phyloP scores from a whole-genome alignment of 306 rosid species.

The Dalbergia cochinchinensis region DNA sequence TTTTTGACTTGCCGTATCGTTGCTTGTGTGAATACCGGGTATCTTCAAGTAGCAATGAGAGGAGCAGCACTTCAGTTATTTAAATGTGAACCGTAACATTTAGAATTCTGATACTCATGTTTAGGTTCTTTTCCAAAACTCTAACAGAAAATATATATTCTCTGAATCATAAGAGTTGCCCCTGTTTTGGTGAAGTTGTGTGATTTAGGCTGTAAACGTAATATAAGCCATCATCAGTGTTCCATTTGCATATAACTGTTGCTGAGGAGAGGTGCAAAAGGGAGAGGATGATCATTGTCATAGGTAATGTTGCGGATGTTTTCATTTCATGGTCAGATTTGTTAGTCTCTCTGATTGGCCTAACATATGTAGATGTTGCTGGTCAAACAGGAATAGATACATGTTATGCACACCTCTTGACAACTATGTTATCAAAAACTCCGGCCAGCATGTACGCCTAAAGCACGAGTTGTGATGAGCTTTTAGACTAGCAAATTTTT shows the following conservation, averaged over 20 bases:
- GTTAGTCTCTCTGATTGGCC: no score
- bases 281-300: not conserved
- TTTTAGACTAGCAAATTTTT: no score
- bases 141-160: constrained; percentile 33
- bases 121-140: not conserved
- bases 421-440: no score
- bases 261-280: not conserved
- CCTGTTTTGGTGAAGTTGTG: constrained; percentile 33
- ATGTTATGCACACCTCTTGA: no score
- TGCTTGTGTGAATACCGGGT: constrained; percentile 6
- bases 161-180: constrained; percentile 45
- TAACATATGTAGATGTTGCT: no score
- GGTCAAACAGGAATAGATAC: no score
- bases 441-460: no score
- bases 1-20: not conserved
- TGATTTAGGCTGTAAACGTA: constrained; percentile 35
- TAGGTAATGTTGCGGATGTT: not conserved
- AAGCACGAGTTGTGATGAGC: no score
- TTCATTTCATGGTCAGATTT: no score
- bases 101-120: not conserved
- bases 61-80: not conserved
- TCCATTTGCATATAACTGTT: not conserved
- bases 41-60: not conserved
- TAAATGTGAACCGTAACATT: not conserved
- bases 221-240: constrained; percentile 24